phyloP scores from a whole-genome alignment of 2,329 filamentous ascomycete species.

The Trichoderma semiorbis region DNA sequence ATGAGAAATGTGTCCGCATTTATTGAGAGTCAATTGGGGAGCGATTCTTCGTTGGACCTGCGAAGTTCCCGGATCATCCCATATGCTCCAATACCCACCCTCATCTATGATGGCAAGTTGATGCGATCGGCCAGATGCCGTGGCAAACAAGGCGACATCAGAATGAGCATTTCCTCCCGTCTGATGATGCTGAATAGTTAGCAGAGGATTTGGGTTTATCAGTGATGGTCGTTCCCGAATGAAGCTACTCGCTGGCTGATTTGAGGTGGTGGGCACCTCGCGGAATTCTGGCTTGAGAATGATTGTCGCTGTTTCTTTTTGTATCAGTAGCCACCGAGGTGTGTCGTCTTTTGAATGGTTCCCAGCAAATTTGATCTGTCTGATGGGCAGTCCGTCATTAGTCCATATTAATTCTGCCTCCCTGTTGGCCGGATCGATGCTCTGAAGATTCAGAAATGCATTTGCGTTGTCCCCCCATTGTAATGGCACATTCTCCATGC shows the following conservation, averaged over 20 bases:
- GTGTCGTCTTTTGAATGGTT: conserved; percentile 35
- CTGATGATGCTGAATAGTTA: conserved; percentile 48
- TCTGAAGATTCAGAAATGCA: conserved; percentile 45
- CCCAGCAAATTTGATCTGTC: conserved; percentile 48
- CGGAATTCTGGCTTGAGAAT: conserved; percentile 51
- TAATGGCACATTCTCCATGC: conserved; percentile 48
- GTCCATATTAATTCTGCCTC: conserved; percentile 54
- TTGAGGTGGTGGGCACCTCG: conserved; percentile 7
- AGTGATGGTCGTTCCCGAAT: conserved; percentile 40
- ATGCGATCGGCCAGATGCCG: conserved; percentile 43
- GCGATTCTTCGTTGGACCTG: conserved; percentile 32
- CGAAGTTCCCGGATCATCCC: conserved; percentile 50
- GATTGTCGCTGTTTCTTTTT: conserved; percentile 50
- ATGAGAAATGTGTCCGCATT: conserved; percentile 44
- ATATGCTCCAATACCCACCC: conserved; percentile 64
- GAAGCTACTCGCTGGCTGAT: not conserved
- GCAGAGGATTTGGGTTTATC: conserved; percentile 54
- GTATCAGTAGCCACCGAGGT: conserved; percentile 51
- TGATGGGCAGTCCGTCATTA: conserved; percentile 48
- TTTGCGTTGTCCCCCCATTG: conserved; percentile 50
- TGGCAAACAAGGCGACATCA: conserved; percentile 64
- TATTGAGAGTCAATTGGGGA: conserved; percentile 32
- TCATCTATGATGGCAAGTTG: conserved; percentile 66
- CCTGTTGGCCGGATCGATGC: conserved; percentile 38
- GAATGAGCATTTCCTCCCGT: conserved; percentile 56